Evolutionary conservation across 208 protist species (phyloP).

Genomic region (Leishmania aethiopica): DNA sequence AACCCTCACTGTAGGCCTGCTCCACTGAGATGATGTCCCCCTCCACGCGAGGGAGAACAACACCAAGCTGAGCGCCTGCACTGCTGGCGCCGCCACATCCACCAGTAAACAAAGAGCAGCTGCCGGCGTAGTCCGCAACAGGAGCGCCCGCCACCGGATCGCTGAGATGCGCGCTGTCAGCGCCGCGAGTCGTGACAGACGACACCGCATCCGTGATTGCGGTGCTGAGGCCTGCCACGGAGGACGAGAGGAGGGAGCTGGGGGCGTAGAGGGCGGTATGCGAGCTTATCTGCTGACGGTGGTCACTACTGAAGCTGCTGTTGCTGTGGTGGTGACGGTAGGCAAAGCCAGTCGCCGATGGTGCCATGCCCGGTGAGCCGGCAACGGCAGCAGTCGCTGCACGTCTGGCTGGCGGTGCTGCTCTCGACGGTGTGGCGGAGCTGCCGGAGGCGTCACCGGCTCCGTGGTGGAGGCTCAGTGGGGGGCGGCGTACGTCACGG

Average conservation of each 20-base stretch:
- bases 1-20: slow-evolving; percentile 12
- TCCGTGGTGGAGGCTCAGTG: neutral
- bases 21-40: slow-evolving; percentile 69
- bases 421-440: neutral
- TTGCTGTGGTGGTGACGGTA: neutral
- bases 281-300: neutral
- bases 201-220: slow-evolving; percentile 16
- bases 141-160: neutral
- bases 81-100: neutral
- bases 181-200: slow-evolving; percentile 9
- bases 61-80: slow-evolving; percentile 39
- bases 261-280: slow-evolving; percentile 10
- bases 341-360: neutral
- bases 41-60: slow-evolving; percentile 68
- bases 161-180: neutral
- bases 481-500: slow-evolving; percentile 16
- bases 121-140: neutral
- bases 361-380: neutral
- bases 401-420: neutral
- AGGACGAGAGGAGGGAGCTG: slow-evolving; percentile 10
- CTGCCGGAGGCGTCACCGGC: neutral
- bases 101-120: neutral
- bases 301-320: neutral
- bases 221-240: slow-evolving; percentile 17
- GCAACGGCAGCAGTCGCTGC: neutral